Base-by-base conservation (phyloP, 768 basidiomycete genomes). In the Trametes meyenii region DNA sequence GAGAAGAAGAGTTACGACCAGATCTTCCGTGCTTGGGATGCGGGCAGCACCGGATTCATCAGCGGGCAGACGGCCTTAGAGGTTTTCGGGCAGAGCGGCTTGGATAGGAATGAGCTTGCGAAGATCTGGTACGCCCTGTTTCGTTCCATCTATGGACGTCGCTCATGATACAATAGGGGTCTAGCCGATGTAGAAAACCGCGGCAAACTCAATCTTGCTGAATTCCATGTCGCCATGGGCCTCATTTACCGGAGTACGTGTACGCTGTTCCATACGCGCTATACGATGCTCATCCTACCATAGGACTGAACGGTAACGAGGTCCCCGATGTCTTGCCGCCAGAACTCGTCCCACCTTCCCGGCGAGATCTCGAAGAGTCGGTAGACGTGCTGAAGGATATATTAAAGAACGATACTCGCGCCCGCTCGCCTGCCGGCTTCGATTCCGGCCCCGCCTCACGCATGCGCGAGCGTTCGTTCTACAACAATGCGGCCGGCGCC, bases 221-320 rank as follows among this genome's bases (percentile, higher is more conserved):
- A 98, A 72, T 99, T 99, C 73, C 94, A 98, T 72, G 92, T 98
- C 60, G 97, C 97, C 0, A 99, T 99, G 96, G 94, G 92, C 54
- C 79, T 98, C 56, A 98, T 99, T 70, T 98, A 95, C 76, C 88
- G 97, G 71, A 83, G 96, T 98, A 77, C 67, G 92, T 84, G 11
- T 14, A n/a, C 40, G 17, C 26, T 2, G 23, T 14, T 2, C 26
- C n/a, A 21, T 24, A 14, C 14, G 2, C 52, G 6, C 21, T 19
- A 26, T 14, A 53, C 17, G 10, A 16, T 55, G 23, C 42, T 55
- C 39, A 39, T 14, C 12, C 13, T 23, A 8, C 17, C 3, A 0
- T 67, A 98, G 96, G 85, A 45, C 81, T 99, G 23, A 97, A 96
- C 72, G 96, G 97, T 11, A 95, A 92, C 74, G 85, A 87, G 1